A percentile compares a stretch with the other conserved stretches of the same genome.
Evolutionary conservation across 2,329 filamentous ascomycete species (phyloP).

Genomic region (Myriosclerotinia scirpicola): DNA sequence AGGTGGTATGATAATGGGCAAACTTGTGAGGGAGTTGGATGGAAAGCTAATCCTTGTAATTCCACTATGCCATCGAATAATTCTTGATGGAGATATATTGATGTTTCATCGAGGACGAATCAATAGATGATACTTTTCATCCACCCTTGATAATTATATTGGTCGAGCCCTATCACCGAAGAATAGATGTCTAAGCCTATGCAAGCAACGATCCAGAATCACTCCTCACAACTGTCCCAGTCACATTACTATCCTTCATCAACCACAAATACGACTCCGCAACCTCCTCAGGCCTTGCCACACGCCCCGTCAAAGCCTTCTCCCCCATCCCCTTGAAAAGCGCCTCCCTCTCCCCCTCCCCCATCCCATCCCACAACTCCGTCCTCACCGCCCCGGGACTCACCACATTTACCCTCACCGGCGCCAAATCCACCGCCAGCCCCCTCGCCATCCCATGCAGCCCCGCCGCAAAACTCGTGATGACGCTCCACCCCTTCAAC

Average conservation of each 20-base stretch:
- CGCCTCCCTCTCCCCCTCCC: constrained; percentile 42
- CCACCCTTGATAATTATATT: background rate
- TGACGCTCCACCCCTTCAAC: constrained; percentile 46
- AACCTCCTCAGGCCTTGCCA: constrained; percentile 43
- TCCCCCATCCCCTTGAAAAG: constrained; percentile 30
- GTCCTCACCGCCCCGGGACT: constrained; percentile 55
- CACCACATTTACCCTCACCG: constrained; percentile 63
- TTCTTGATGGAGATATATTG: background rate
- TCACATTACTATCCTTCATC: constrained; percentile 46
- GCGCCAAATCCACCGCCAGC: constrained; percentile 62
- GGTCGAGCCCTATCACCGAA: background rate
- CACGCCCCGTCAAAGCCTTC: constrained; percentile 27
- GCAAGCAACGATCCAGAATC: constrained; percentile 27
- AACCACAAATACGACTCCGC: constrained; percentile 48
- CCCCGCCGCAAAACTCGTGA: constrained; percentile 51
- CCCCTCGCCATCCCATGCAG: constrained; percentile 53
- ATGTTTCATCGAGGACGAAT: no score
- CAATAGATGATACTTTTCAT: background rate
- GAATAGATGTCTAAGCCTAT: background rate
- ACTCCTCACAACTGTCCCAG: constrained; percentile 37
- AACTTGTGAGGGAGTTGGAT: constrained; percentile 47
- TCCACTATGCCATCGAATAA: background rate
- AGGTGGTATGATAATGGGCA: constrained; percentile 49
- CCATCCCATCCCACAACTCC: constrained; percentile 44
- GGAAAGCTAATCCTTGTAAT: constrained; percentile 21